Evolutionary conservation across 1,284 basidiomycete species (phyloP).

Genomic region (Ustilago trichophora): DNA sequence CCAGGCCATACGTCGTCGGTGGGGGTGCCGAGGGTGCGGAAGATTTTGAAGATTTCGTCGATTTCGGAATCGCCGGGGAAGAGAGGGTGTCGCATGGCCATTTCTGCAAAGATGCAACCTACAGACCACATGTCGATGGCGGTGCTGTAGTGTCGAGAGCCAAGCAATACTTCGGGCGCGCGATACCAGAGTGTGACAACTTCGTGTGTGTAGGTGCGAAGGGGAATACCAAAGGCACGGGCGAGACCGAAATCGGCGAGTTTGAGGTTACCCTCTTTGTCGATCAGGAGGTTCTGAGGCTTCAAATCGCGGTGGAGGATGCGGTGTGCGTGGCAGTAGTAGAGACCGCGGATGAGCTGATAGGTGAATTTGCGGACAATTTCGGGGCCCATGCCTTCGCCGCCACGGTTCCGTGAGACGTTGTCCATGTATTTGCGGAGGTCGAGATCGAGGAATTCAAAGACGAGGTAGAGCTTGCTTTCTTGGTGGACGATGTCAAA

Average conservation of each 20-base stretch:
- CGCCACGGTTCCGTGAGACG: slow-evolving; percentile 49
- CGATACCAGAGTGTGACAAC: slow-evolving; percentile 98
- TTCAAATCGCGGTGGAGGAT: slow-evolving; percentile 97
- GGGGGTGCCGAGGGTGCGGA: slow-evolving; percentile 82
- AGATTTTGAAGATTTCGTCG: slow-evolving; percentile 99
- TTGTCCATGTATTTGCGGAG: slow-evolving; percentile 95
- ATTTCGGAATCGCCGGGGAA: slow-evolving; percentile 99
- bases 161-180: slow-evolving; percentile 93
- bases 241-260: slow-evolving; percentile 96
- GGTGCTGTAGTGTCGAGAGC: slow-evolving; percentile 93
- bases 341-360: slow-evolving; percentile 84
- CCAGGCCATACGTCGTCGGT: slow-evolving; percentile 92
- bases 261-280: slow-evolving; percentile 71
- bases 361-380: slow-evolving; percentile 93
- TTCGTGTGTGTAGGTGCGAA: slow-evolving; percentile 98
- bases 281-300: slow-evolving; percentile 95
- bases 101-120: slow-evolving; percentile 88
- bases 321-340: slow-evolving; percentile 94
- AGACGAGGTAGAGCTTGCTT: slow-evolving; percentile 95
- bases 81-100: slow-evolving; percentile 88
- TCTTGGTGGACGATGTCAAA: slow-evolving; percentile 97
- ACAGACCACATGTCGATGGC: slow-evolving; percentile 98
- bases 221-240: slow-evolving; percentile 94
- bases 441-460: slow-evolving; percentile 93
- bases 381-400: slow-evolving; percentile 74